These are phyloP conservation scores for Tricholoma hemisulphureum DNA, from an alignment of 768 basidiomycete genomes.

Conservation along the genomic window DNA sequence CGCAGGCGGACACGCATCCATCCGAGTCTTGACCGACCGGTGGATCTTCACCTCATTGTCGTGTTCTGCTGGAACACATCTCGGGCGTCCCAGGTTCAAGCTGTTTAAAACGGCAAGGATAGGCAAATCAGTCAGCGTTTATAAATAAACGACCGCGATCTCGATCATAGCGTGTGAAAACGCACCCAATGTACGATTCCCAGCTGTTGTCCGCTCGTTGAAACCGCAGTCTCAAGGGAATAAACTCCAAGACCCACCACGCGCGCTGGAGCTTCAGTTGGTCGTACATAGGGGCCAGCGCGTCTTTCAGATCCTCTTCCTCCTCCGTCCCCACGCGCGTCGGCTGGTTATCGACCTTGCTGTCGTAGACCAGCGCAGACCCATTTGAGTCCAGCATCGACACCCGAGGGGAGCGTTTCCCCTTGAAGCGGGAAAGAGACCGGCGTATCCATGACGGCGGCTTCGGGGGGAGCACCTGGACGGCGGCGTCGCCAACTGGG, in stretches of 20 bases:
- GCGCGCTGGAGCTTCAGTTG: constrained; percentile 37
- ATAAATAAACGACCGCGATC: neutral
- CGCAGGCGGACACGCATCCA: constrained; percentile 42
- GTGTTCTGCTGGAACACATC: constrained; percentile 39
- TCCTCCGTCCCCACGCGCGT: constrained; percentile 33
- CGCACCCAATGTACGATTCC: constrained; percentile 17
- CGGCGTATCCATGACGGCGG: neutral
- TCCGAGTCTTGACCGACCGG: constrained; percentile 50
- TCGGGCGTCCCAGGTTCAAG: constrained; percentile 35
- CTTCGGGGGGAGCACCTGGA: neutral
- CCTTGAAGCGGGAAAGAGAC: neutral
- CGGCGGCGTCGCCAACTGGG: constrained; percentile 10
- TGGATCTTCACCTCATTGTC: constrained; percentile 42
- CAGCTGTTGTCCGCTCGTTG: constrained; percentile 32
- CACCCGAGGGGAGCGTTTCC: constrained; percentile 6
- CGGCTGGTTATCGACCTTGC: neutral
- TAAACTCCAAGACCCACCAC: constrained; percentile 64
- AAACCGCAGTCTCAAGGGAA: constrained; percentile 36
- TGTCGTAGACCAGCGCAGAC: neutral
- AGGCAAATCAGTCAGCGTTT: neutral
- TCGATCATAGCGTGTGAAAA: neutral
- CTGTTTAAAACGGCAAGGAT: constrained; percentile 1
- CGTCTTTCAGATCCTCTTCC: constrained; percentile 53
- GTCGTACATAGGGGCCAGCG: constrained; percentile 48
- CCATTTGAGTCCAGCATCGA: neutral